phyloP scores from a whole-genome alignment of 805 yeast species.

The Teunomyces stri region DNA sequence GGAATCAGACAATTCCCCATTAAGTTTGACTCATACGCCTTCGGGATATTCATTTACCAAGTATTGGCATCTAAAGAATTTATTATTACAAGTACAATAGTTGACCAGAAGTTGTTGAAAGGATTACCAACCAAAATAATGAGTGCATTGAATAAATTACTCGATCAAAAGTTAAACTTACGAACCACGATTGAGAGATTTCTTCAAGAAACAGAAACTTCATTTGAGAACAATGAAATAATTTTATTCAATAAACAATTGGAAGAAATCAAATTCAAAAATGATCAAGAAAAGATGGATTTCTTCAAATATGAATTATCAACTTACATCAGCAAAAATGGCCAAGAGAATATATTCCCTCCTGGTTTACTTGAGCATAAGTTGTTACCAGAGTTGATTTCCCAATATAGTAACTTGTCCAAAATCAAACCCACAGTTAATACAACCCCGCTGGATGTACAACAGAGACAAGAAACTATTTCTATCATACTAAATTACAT shows the following conservation, averaged over 20 bases:
- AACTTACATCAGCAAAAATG: constrained; percentile 14
- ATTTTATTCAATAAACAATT: constrained; percentile 53
- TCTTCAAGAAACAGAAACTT: constrained; percentile 19
- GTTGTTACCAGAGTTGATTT: constrained; percentile 68
- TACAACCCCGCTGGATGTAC: constrained; percentile 27
- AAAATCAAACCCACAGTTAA: constrained; percentile 24
- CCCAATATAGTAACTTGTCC: constrained; percentile 37
- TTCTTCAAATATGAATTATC: constrained; percentile 35
- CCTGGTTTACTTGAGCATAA: constrained; percentile 55
- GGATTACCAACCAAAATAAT: constrained; percentile 3
- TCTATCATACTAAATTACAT: constrained; percentile 41
- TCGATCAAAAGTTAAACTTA: constrained; percentile 34
- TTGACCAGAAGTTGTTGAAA: background rate
- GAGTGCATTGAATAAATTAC: constrained; percentile 31
- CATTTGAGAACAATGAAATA: constrained; percentile 42
- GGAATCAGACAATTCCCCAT: constrained; percentile 33
- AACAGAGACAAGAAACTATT: constrained; percentile 36
- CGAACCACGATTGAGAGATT: constrained; percentile 31
- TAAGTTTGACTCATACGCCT: constrained; percentile 62
- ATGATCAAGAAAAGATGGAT: constrained; percentile 50
- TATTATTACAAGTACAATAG: background rate
- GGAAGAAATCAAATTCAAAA: constrained; percentile 53
- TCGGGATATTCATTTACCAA: constrained; percentile 54
- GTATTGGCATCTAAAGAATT: constrained; percentile 24
- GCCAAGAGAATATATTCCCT: constrained; percentile 31